A percentile compares a stretch with the other conserved stretches of the same genome.
Evolutionary conservation across 805 yeast species (phyloP).

Genomic region (Barnettozyma pratensis): DNA sequence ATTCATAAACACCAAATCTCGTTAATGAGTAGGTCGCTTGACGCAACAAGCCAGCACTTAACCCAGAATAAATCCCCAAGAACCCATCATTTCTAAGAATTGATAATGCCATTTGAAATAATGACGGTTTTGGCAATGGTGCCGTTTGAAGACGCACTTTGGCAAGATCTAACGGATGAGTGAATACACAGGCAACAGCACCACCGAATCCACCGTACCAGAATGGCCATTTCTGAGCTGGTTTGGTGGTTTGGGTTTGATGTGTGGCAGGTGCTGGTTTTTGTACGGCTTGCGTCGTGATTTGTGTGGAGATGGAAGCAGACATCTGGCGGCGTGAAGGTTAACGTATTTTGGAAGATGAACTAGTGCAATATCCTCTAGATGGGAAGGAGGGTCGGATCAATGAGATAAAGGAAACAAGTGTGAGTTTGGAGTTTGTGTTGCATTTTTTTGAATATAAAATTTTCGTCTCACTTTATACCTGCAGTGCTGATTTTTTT

Average conservation of each 20-base stretch:
- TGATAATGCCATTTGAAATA: slow-evolving; percentile 54
- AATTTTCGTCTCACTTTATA: no score
- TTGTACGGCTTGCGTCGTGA: background rate
- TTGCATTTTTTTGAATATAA: no score
- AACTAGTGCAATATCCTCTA: no score
- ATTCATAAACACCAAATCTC: slow-evolving; percentile 82
- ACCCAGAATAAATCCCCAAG: slow-evolving; percentile 70
- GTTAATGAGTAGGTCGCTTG: slow-evolving; percentile 88
- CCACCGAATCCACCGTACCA: slow-evolving; percentile 72
- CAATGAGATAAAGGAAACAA: no score
- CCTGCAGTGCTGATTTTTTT: no score
- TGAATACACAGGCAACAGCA: slow-evolving; percentile 57
- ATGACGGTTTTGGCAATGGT: slow-evolving; percentile 53
- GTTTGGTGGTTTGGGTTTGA: background rate
- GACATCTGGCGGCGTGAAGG: background rate
- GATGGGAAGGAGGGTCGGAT: no score
- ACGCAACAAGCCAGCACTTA: slow-evolving; percentile 75
- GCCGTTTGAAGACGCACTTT: slow-evolving; percentile 87
- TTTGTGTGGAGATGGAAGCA: background rate
- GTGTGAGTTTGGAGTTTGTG: no score
- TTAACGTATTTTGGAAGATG: no score
- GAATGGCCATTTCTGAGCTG: slow-evolving; percentile 35
- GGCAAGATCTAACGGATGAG: slow-evolving; percentile 84
- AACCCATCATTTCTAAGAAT: slow-evolving; percentile 64
- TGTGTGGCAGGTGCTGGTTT: background rate